Percentiles rank a stretch among this genome's conserved stretches.
These are phyloP conservation scores for Diplodia corticola DNA, from an alignment of 2,329 filamentous ascomycete genomes.

Conservation along the genomic window DNA sequence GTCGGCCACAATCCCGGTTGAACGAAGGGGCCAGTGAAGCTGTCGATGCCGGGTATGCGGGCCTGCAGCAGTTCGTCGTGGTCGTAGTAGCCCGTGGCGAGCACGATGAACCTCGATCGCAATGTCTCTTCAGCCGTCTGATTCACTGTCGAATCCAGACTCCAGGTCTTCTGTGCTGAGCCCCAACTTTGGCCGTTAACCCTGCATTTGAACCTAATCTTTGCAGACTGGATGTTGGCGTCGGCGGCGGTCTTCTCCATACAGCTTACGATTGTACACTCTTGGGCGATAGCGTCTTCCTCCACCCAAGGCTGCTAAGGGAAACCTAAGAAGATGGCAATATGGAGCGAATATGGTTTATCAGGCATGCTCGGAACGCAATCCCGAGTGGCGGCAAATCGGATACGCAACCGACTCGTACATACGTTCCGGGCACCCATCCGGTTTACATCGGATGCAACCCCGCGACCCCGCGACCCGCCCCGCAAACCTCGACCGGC, in stretches of 20 bases:
- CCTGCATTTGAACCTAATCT: conserved; percentile 48
- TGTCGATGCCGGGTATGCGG: conserved; percentile 64
- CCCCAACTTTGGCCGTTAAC: conserved; percentile 46
- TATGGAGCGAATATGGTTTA: too few relatives aligned
- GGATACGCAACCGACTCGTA: too few relatives aligned
- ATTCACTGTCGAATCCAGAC: conserved; percentile 39
- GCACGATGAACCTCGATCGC: conserved; percentile 54
- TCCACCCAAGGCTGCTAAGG: conserved; percentile 68
- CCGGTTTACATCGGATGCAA: too few relatives aligned
- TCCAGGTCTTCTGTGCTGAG: conserved; percentile 52
- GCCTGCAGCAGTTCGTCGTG: conserved; percentile 62
- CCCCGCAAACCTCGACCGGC: too few relatives aligned
- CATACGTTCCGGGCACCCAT: too few relatives aligned
- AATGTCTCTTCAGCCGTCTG: conserved; percentile 30
- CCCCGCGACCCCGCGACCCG: too few relatives aligned
- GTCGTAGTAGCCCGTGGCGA: conserved; percentile 71
- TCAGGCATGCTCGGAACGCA: conserved; percentile 55
- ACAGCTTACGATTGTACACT: conserved; percentile 47
- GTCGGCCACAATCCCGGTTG: conserved; percentile 78
- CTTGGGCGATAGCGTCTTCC: conserved; percentile 47
- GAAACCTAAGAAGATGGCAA: conserved; percentile 62
- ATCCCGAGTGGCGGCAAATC: conserved; percentile 57
- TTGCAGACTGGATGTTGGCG: conserved; percentile 48
- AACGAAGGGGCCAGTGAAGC: conserved; percentile 64
- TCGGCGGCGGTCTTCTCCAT: conserved; percentile 45